These are phyloP conservation scores for Cutaneotrichosporon mucoides DNA, from an alignment of 1,284 basidiomycete genomes.

Conservation along the genomic window DNA sequence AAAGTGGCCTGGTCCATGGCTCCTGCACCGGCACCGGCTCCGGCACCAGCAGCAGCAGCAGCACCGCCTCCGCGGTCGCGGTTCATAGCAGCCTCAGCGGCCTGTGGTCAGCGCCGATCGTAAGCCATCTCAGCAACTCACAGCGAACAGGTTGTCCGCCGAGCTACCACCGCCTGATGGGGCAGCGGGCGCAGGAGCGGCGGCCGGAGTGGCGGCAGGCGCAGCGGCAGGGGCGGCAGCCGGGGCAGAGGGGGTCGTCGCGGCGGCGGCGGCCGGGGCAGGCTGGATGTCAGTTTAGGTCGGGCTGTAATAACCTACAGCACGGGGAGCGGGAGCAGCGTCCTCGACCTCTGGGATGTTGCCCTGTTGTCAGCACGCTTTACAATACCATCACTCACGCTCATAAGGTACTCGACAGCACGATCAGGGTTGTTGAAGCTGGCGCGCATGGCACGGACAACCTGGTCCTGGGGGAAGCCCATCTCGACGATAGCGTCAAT, in stretches of 20 bases:
- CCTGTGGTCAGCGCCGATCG: conserved; percentile 15
- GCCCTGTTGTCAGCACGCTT: conserved; percentile 21
- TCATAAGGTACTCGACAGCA: conserved; percentile 96
- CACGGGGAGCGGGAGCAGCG: conserved; percentile 26
- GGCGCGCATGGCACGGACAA: conserved; percentile 79
- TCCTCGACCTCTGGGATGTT: conserved; percentile 39
- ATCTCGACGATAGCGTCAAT: conserved; percentile 85
- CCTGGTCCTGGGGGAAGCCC: conserved; percentile 87
- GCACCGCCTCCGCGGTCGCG: conserved; percentile 47
- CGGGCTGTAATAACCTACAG: conserved; percentile 14
- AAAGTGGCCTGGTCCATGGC: conserved; percentile 11
- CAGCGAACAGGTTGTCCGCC: conserved; percentile 51
- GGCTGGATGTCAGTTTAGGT: conserved; percentile 27
- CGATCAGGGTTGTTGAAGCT: conserved; percentile 98
- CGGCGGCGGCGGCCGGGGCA: conserved; percentile 35
- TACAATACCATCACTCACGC: conserved; percentile 54
- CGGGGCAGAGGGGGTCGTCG: conserved; percentile 45
- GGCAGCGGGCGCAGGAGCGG: conserved; percentile 42
- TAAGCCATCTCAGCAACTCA: conserved; percentile 18
- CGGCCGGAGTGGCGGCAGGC: conserved; percentile 34
- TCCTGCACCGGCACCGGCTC: conserved; percentile 29
- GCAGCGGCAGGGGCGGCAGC: conserved; percentile 47
- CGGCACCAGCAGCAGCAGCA: conserved; percentile 31
- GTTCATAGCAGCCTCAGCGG: conserved; percentile 49
- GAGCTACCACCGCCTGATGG: conserved; percentile 48